Evolutionary conservation across 371 early-diverging fungal genomes (phyloP).

Genomic region (Lichtheimia ornata): DNA sequence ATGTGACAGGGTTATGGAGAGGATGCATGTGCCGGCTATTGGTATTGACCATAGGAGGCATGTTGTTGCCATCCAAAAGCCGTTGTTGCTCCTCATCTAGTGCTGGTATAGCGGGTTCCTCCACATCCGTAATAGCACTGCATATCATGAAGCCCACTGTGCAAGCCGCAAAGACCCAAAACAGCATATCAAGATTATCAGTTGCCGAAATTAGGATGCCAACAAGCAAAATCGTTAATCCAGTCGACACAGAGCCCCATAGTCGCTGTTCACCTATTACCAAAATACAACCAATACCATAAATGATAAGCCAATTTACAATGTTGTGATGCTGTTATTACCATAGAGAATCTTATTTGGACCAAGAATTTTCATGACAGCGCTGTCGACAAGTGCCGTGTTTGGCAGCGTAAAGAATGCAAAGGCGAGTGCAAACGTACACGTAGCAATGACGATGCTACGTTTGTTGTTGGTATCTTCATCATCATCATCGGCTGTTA

Average conservation of each 20-base stretch:
- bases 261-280: constrained; percentile 40
- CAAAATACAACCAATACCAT: background rate
- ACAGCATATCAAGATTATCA: constrained; percentile 29
- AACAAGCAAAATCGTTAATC: constrained; percentile 37
- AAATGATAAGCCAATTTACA: background rate
- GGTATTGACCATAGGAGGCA: background rate
- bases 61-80: background rate
- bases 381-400: constrained; percentile 47
- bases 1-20: background rate
- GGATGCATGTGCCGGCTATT: too few relatives aligned
- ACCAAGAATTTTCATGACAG: constrained; percentile 51
- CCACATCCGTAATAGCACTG: constrained; percentile 5
- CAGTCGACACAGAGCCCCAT: constrained; percentile 48
- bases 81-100: background rate
- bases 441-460: constrained; percentile 24
- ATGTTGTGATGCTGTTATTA: constrained; percentile 7
- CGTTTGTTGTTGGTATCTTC: background rate
- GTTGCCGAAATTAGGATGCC: constrained; percentile 36
- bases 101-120: background rate
- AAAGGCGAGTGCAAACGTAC: constrained; percentile 30
- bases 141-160: constrained; percentile 25
- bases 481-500: background rate
- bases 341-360: constrained; percentile 52
- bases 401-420: constrained; percentile 48
- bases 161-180: constrained; percentile 34